A percentile compares a stretch with the other conserved stretches of the same genome.
Evolutionary conservation across 768 basidiomycete genomes (phyloP).

Genomic region (Trametes sanguinea): DNA sequence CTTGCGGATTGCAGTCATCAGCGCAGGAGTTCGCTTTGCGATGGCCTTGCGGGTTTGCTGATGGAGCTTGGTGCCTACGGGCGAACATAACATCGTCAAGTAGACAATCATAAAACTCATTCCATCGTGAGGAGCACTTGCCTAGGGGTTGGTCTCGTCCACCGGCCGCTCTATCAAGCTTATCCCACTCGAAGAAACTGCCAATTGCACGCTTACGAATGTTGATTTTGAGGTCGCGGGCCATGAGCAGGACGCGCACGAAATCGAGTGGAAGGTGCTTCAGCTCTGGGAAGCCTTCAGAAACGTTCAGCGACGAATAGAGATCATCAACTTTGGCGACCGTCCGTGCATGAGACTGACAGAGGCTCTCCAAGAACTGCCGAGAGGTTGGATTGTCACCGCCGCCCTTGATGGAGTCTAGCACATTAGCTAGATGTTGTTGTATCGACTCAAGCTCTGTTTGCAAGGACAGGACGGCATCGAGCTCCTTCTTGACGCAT

Average conservation of each 20-base stretch:
- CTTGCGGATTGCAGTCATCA: slow-evolving; percentile 34
- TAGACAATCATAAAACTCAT: no score
- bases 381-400: neutral
- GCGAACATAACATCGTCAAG: no score
- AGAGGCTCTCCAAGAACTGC: slow-evolving; percentile 5
- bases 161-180: slow-evolving; percentile 35
- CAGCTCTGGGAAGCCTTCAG: slow-evolving; percentile 37
- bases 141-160: slow-evolving; percentile 37
- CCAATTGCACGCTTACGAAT: slow-evolving; percentile 37
- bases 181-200: slow-evolving; percentile 42
- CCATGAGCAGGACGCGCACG: slow-evolving; percentile 36
- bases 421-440: slow-evolving; percentile 17
- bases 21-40: slow-evolving; percentile 32
- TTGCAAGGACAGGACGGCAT: slow-evolving; percentile 36
- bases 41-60: slow-evolving; percentile 38
- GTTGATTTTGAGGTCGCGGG: slow-evolving; percentile 42
- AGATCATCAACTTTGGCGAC: slow-evolving; percentile 32
- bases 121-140: slow-evolving; percentile 14
- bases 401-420: neutral
- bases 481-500: slow-evolving; percentile 36
- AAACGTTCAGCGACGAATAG: slow-evolving; percentile 39
- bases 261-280: slow-evolving; percentile 33
- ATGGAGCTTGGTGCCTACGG: slow-evolving; percentile 37
- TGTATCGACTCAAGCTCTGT: slow-evolving; percentile 32
- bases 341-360: slow-evolving; percentile 23